phyloP scores from a whole-genome alignment of 495 filamentous ascomycete species.

The Hypomontagnella submonticulosa region DNA sequence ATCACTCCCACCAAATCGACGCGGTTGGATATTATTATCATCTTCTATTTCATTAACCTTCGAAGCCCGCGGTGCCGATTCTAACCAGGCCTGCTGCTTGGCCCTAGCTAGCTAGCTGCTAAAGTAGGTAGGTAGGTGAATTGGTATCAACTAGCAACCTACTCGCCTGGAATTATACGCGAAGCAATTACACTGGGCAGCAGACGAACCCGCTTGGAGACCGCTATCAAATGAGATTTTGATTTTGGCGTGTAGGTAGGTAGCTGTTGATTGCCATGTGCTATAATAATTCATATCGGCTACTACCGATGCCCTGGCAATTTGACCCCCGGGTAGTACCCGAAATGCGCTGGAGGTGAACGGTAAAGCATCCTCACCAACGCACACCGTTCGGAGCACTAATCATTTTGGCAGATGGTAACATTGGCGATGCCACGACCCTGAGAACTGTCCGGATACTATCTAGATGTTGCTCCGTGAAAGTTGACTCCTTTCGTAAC shows the following conservation, averaged over 20 bases:
- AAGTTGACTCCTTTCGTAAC: conserved; percentile 5
- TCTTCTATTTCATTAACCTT: background rate
- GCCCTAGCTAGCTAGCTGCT: conserved; percentile 13
- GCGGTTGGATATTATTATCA: background rate
- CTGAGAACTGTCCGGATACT: background rate
- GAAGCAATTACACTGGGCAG: background rate
- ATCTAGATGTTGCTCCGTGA: background rate
- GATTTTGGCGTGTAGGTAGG: too few relatives aligned
- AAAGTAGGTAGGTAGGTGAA: conserved; percentile 22
- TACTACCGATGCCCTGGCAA: too few relatives aligned
- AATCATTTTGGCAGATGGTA: conserved; percentile 14
- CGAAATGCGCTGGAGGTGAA: background rate
- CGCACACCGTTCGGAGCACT: background rate
- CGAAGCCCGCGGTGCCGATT: conserved; percentile 10
- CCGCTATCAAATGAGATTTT: background rate
- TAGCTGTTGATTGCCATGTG: too few relatives aligned
- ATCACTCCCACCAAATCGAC: background rate
- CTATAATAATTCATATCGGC: too few relatives aligned
- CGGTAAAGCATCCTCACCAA: background rate
- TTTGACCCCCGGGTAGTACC: too few relatives aligned
- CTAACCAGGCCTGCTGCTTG: conserved; percentile 8
- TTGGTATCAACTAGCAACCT: conserved; percentile 5
- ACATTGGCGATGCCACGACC: conserved; percentile 8
- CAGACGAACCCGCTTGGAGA: background rate
- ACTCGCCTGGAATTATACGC: background rate